These are phyloP conservation scores for Leishmania amazonensis DNA, from an alignment of 208 protist genomes.

Conservation along the genomic window DNA sequence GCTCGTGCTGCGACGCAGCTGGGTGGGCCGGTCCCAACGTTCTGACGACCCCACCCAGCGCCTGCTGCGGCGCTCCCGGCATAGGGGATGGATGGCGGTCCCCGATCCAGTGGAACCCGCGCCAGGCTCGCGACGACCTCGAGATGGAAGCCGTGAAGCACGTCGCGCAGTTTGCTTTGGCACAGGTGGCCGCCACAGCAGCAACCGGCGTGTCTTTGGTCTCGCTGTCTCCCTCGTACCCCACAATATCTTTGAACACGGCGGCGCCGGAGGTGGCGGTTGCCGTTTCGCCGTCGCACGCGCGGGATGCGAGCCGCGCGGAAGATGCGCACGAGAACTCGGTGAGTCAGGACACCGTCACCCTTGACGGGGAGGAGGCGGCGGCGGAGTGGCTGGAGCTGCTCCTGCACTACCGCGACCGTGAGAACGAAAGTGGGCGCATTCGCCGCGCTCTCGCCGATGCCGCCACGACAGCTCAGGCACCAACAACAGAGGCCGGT, in stretches of 20 bases:
- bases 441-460: slow-evolving; percentile 11
- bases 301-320: not conserved
- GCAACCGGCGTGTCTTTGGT: not conserved
- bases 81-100: slow-evolving; percentile 19
- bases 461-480: not conserved
- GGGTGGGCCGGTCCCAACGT: not conserved
- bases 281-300: not conserved
- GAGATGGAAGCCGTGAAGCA: slow-evolving; percentile 24
- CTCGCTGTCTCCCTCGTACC: not conserved
- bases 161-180: slow-evolving; percentile 14
- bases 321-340: not conserved
- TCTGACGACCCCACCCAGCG: not conserved
- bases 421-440: slow-evolving; percentile 33
- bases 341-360: not conserved
- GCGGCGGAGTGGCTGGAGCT: slow-evolving; percentile 37
- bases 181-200: slow-evolving; percentile 9
- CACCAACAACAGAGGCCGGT: not conserved
- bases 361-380: slow-evolving; percentile 4
- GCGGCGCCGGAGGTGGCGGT: not conserved
- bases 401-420: slow-evolving; percentile 41
- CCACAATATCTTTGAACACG: not conserved
- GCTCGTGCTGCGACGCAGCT: not conserved
- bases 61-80: not conserved
- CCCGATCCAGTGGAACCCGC: slow-evolving; percentile 35
- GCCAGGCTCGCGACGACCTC: slow-evolving; percentile 17